Percentiles rank a stretch among this genome's conserved stretches.
Evolutionary conservation across 2,329 filamentous ascomycete species (phyloP).

Genomic region (Ophiostoma montium): DNA sequence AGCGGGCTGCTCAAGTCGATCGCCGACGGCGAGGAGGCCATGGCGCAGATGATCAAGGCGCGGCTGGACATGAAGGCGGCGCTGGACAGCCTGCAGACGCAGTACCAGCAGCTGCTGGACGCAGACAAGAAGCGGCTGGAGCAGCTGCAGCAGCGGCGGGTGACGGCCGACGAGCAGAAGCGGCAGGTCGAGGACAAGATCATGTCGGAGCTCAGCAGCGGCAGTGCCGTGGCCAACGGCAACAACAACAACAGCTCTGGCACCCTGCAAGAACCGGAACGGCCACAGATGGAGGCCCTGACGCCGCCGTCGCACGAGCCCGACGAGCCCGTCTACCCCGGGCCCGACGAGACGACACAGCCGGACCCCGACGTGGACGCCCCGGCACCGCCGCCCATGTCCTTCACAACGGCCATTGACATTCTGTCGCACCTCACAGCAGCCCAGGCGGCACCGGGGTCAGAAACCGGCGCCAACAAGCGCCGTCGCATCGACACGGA

Average conservation of each 20-base stretch:
- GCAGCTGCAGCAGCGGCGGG: conserved; percentile 51
- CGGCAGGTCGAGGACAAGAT: conserved; percentile 83
- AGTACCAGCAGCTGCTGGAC: conserved; percentile 54
- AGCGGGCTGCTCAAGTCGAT: conserved; percentile 82
- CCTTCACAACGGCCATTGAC: background rate
- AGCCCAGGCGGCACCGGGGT: conserved; percentile 24
- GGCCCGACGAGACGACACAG: background rate
- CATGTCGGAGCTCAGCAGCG: conserved; percentile 62
- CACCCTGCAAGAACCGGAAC: conserved; percentile 12
- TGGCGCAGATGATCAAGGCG: conserved; percentile 79
- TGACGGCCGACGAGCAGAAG: conserved; percentile 67
- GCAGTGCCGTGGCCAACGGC: conserved; percentile 23
- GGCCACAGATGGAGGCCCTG: conserved; percentile 43
- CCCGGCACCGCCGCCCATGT: background rate
- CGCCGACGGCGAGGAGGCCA: conserved; percentile 74
- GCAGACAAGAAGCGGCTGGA: conserved; percentile 54
- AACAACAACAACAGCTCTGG: conserved; percentile 30
- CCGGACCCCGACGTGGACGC: background rate
- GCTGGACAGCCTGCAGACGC: conserved; percentile 67
- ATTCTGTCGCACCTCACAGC: background rate
- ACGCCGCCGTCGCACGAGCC: conserved; percentile 22
- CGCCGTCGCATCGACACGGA: conserved; percentile 37
- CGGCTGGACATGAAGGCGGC: conserved; percentile 63
- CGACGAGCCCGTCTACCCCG: background rate
- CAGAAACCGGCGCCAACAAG: conserved; percentile 41